phyloP scores from a whole-genome alignment of 2,329 filamentous ascomycete species.

The Diplodia intermedia region DNA sequence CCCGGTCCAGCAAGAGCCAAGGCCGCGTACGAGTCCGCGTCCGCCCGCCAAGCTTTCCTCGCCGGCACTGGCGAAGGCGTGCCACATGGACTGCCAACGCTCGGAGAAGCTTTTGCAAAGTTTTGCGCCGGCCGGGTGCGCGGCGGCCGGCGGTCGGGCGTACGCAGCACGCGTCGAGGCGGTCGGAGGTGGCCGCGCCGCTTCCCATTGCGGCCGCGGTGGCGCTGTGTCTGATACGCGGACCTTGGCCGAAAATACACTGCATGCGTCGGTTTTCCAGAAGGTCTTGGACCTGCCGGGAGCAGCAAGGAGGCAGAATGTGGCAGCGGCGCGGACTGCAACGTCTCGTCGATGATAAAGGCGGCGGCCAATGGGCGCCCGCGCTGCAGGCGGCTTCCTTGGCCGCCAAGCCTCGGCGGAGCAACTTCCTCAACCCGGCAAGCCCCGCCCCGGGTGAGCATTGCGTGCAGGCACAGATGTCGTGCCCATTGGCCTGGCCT shows the following conservation, averaged over 20 bases:
- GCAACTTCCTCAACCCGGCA: constrained; percentile 8
- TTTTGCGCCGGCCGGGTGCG: not conserved
- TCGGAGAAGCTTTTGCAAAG: constrained; percentile 24
- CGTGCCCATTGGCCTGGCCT: constrained; percentile 16
- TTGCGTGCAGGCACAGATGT: constrained; percentile 5
- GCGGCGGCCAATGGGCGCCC: not conserved
- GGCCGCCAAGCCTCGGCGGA: constrained; percentile 25
- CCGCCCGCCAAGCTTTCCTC: constrained; percentile 21
- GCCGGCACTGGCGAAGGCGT: constrained; percentile 4
- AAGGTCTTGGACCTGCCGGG: constrained; percentile 28
- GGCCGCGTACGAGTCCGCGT: constrained; percentile 8
- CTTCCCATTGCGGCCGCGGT: not conserved
- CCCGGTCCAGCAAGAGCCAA: constrained; percentile 27
- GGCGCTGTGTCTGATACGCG: not conserved
- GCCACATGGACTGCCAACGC: too few relatives aligned
- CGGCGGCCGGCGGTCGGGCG: not conserved
- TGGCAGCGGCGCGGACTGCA: constrained; percentile 14
- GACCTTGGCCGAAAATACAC: not conserved
- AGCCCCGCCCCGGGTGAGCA: constrained; percentile 4
- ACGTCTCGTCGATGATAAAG: constrained; percentile 19
- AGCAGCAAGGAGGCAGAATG: constrained; percentile 5
- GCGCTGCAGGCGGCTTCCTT: not conserved
- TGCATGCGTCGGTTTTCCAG: constrained; percentile 16
- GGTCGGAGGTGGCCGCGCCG: not conserved
- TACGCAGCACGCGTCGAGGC: not conserved